Conservation (phyloP, 2,329 filamentous ascomycete species). For the Eutypa lata region DNA sequence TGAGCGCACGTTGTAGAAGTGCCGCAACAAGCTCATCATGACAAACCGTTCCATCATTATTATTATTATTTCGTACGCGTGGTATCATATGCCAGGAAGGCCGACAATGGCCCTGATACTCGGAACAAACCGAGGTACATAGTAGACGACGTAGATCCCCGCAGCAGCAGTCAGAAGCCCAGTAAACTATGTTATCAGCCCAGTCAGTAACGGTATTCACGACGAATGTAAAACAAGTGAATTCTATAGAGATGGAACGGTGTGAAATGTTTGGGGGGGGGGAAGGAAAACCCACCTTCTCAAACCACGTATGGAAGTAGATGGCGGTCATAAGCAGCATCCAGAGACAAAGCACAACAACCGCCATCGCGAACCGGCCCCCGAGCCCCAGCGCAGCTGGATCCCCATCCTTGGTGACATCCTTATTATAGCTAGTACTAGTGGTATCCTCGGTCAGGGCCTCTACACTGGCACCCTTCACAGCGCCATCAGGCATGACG, state of each 20-base stretch:
- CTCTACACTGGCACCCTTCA: constrained; percentile 57
- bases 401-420: constrained; percentile 22
- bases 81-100: constrained; percentile 45
- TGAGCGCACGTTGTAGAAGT: no score
- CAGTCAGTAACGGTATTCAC: constrained; percentile 16
- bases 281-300: constrained; percentile 67
- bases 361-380: constrained; percentile 55
- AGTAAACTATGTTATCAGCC: constrained; percentile 42
- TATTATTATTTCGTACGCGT: no score
- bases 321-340: constrained; percentile 99
- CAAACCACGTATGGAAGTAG: constrained; percentile 98
- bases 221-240: no score
- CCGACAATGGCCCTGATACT: constrained; percentile 43
- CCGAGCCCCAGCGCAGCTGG: constrained; percentile 40
- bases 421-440: no score
- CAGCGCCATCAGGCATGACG: constrained; percentile 63
- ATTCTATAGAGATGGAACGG: not conserved
- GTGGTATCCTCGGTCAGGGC: constrained; percentile 23
- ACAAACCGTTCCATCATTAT: no score
- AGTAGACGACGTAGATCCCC: constrained; percentile 48
- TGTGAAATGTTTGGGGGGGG: not conserved
- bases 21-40: no score
- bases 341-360: constrained; percentile 77
- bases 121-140: constrained; percentile 50
- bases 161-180: constrained; percentile 47